Base-by-base conservation (phyloP, 2,329 filamentous ascomycete genomes). In the Ceratocystis harringtonii region DNA sequence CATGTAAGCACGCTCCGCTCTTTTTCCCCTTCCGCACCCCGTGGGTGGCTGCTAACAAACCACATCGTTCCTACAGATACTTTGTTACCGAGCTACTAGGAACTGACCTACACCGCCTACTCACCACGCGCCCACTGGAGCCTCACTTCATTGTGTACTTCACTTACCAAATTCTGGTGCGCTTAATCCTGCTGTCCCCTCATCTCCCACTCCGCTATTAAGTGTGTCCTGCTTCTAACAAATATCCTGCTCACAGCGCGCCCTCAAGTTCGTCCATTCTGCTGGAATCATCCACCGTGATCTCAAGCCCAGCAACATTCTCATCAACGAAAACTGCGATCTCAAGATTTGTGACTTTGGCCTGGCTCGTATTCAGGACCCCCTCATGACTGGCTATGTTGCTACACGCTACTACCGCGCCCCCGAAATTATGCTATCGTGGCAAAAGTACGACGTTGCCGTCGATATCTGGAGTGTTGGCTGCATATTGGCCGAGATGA, bases 61-160 rank as follows among this genome's bases (percentile, higher is more conserved):
- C 32, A 6, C 17, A 25, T 73, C 36, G 4, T 5, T 15, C 36
- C 36, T 41, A 4, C 12, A 95, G 90, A 76, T 96, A 97, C 80
- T 96, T 96, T 74, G 94, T 99, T 73, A 99, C 94, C 72, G 94
- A 99, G 77, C 85, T 99, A 67, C 84, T 99, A 69, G 94, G 94
- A 67, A 99, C 94, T 73, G 94, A 99, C 76, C 82, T 99, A 69
- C 94, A 99, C 79, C 87, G 94, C 70, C 84, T 99, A 69, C 84
- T 99, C 71, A 97, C 92, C 62, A 97, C 94, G 61, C 83, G 94
- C 74, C 94, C 94, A 28, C 85, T 99, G 64, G 94, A 99, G 82
- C 97, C 96, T 79, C 94, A 99, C 77, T 99, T 99, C 77, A 97
- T 99, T 72, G 94, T 99, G 79, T 99, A 99, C 79, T 99, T 99